phyloP scores from a whole-genome alignment of 441 rosid species.

The Gossypium schwendimanii region DNA sequence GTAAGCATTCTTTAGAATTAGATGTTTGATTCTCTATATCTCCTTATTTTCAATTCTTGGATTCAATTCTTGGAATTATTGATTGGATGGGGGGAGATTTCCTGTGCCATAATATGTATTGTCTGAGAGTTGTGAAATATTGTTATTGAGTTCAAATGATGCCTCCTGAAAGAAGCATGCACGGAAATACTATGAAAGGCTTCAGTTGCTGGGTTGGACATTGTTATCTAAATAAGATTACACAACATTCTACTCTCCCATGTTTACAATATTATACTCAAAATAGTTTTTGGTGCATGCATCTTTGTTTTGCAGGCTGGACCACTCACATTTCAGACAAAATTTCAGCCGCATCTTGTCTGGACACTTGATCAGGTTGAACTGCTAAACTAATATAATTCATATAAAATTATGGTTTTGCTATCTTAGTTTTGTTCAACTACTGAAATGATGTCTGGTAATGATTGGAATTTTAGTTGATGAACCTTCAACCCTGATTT shows the following conservation, averaged over 20 bases:
- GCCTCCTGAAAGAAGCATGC: neutral
- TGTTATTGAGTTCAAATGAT: neutral
- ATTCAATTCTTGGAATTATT: neutral
- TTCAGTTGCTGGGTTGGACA: neutral
- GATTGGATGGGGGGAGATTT: neutral
- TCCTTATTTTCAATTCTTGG: neutral
- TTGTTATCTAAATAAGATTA: neutral
- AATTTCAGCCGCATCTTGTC: slow-evolving; percentile 81
- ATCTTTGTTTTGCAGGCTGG: slow-evolving; percentile 43
- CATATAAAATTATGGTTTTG: neutral
- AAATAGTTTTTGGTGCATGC: slow-evolving; percentile 6
- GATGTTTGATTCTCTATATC: neutral
- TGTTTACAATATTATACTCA: neutral
- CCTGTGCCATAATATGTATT: neutral
- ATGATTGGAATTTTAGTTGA: neutral
- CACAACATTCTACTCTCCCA: neutral
- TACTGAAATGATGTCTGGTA: neutral
- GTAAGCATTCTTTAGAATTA: slow-evolving; percentile 35
- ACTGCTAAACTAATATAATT: neutral
- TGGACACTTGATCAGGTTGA: slow-evolving; percentile 88
- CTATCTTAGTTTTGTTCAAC: neutral
- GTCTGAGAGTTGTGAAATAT: neutral
- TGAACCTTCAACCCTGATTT: neutral
- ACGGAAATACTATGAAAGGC: neutral
- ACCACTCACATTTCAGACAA: slow-evolving; percentile 71